A percentile compares a stretch with the other conserved stretches of the same genome.
phyloP scores from a whole-genome alignment of 495 filamentous ascomycete species.

The Lasiosphaeria hispida region DNA sequence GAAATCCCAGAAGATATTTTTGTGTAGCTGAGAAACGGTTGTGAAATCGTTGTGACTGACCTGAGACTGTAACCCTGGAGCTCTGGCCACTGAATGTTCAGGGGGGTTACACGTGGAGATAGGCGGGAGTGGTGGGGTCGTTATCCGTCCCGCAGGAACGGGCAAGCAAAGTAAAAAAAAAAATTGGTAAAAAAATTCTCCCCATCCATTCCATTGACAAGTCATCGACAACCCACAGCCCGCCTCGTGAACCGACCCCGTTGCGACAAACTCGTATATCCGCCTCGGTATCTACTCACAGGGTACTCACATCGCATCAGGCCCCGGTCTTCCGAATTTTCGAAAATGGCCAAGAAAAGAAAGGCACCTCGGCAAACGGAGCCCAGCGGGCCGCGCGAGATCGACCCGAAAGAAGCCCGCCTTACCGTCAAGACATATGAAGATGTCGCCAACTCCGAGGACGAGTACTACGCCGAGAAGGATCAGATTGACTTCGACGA shows the following conservation, averaged over 20 bases:
- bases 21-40: not conserved
- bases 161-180: not conserved
- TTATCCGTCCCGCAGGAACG: not conserved
- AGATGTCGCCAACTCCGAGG: conserved; percentile 86
- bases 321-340: not conserved
- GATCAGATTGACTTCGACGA: conserved; percentile 85
- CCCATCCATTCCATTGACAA: no score
- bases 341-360: conserved; percentile 76
- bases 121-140: not conserved
- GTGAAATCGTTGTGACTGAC: no score
- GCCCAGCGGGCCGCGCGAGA: conserved; percentile 45
- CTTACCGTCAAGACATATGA: conserved; percentile 67
- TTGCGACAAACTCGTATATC: no score
- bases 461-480: conserved; percentile 80
- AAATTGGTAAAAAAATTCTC: no score
- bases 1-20: no score
- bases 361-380: conserved; percentile 57
- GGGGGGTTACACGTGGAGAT: not conserved
- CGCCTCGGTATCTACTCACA: no score
- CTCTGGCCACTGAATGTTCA: not conserved
- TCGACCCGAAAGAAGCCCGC: conserved; percentile 53
- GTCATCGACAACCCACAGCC: not conserved
- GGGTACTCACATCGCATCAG: not conserved
- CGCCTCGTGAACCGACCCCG: not conserved
- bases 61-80: not conserved